A percentile compares a stretch with the other conserved stretches of the same genome.
Conservation (phyloP, 495 filamentous ascomycete genomes). For the Penicillium alfredii region DNA sequence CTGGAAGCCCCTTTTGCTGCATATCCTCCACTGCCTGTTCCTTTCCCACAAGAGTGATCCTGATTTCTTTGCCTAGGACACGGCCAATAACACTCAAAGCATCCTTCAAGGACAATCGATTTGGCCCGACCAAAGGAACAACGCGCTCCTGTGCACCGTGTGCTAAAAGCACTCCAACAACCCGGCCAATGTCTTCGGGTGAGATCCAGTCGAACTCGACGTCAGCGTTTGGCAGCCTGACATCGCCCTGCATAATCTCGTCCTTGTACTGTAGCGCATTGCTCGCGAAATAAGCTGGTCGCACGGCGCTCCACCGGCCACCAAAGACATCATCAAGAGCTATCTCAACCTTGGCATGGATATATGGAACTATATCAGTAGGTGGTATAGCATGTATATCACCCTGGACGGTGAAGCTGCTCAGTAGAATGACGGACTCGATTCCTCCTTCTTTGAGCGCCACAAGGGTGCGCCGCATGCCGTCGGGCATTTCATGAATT, state of each 20-base stretch:
- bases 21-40: conserved; percentile 5
- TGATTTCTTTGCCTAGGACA: conserved; percentile 7
- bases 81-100: conserved; percentile 4
- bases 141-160: conserved; percentile 6
- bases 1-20: background rate
- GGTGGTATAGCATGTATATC: conserved; percentile 1
- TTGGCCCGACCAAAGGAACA: conserved; percentile 7
- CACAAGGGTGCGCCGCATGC: background rate
- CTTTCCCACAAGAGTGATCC: conserved; percentile 2
- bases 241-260: conserved; percentile 7
- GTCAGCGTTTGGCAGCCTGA: conserved; percentile 2
- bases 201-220: conserved; percentile 13
- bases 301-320: conserved; percentile 6
- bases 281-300: conserved; percentile 13
- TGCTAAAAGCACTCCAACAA: conserved; percentile 6
- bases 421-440: conserved; percentile 14
- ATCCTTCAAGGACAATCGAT: conserved; percentile 4
- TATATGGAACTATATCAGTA: conserved; percentile 5
- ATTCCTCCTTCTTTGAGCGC: conserved; percentile 5
- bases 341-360: conserved; percentile 14
- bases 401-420: conserved; percentile 11
- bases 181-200: conserved; percentile 10
- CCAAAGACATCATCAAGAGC: conserved; percentile 15
- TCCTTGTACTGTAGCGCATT: conserved; percentile 5
- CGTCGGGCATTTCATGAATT: background rate